Percentiles rank a stretch among this genome's conserved stretches.
Evolutionary conservation across 208 protist genomes (phyloP).

Genomic region (Leishmania martiniquensis): DNA sequence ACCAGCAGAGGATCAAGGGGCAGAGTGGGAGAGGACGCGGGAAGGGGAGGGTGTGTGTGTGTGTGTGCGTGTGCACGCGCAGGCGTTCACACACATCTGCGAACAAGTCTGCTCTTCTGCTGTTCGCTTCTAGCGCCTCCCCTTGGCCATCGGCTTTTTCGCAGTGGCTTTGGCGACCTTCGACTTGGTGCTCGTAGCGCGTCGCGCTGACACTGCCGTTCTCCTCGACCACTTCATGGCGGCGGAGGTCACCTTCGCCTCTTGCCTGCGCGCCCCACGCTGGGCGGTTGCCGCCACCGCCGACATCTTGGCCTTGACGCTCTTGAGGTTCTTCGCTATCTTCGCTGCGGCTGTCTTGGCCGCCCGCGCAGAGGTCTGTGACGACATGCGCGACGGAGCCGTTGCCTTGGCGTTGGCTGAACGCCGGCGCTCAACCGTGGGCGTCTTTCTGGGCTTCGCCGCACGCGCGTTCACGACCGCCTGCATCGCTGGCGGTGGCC

Average conservation of each 20-base stretch:
- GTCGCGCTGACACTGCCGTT: neutral
- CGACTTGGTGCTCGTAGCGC: neutral
- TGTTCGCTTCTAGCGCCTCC: neutral
- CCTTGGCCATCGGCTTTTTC: neutral
- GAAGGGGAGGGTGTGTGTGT: no score
- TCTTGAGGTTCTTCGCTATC: neutral
- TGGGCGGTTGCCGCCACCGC: neutral
- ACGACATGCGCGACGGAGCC: neutral
- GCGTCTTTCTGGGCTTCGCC: neutral
- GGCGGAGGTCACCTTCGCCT: neutral
- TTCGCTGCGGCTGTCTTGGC: neutral
- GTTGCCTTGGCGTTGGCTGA: neutral
- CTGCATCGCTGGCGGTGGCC: slow-evolving; percentile 15
- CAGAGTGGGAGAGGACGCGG: no score
- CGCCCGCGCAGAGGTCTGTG: neutral
- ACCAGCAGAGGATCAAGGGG: no score
- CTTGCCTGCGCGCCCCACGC: neutral
- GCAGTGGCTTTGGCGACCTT: slow-evolving; percentile 12
- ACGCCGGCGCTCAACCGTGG: neutral
- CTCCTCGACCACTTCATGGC: neutral
- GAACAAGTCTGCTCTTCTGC: no score
- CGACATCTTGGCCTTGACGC: neutral
- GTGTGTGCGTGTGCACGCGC: neutral
- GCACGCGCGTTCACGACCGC: neutral
- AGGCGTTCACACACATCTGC: neutral